These are phyloP conservation scores for Ambrosiella cleistominuta DNA, from an alignment of 2,329 filamentous ascomycete species.

Conservation along the genomic window DNA sequence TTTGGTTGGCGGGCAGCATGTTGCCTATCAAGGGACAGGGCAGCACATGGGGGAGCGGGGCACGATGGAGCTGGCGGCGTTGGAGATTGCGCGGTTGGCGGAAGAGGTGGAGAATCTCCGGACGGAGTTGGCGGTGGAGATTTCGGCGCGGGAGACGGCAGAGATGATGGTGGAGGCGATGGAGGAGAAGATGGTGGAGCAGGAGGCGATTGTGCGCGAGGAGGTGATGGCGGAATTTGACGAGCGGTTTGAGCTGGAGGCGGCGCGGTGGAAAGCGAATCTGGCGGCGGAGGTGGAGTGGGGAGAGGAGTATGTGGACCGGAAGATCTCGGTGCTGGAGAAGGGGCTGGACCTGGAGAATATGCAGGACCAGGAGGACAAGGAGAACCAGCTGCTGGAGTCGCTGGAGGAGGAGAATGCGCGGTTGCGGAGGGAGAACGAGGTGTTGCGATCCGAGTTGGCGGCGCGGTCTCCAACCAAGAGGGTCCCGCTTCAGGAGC, in stretches of 20 bases:
- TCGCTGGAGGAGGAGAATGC: conserved; percentile 57
- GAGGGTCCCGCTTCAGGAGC: conserved; percentile 35
- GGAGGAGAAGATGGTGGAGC: conserved; percentile 44
- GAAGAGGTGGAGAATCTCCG: conserved; percentile 63
- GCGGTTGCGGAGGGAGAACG: conserved; percentile 45
- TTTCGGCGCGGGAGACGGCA: conserved; percentile 48
- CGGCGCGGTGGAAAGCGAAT: conserved; percentile 62
- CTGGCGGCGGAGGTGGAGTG: conserved; percentile 64
- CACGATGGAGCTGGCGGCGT: conserved; percentile 65
- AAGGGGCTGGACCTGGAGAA: conserved; percentile 22
- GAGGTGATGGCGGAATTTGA: conserved; percentile 85
- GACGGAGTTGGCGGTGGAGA: conserved; percentile 51
- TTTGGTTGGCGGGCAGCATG: not conserved
- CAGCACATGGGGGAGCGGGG: conserved; percentile 33
- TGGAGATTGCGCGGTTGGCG: conserved; percentile 64
- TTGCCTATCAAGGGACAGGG: conserved; percentile 16
- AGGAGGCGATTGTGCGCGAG: conserved; percentile 74
- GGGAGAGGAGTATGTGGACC: conserved; percentile 70
- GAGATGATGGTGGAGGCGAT: conserved; percentile 58
- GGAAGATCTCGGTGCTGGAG: conserved; percentile 56
- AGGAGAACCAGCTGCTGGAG: conserved; percentile 41
- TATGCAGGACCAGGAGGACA: conserved; percentile 29
- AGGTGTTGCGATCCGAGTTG: conserved; percentile 48
- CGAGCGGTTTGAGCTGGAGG: conserved; percentile 52
- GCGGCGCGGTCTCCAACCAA: conserved; percentile 45